Percentiles rank a stretch among this genome's conserved stretches.
Evolutionary conservation across 2,329 filamentous ascomycete species (phyloP).

Genomic region (Colletotrichum camelliae): DNA sequence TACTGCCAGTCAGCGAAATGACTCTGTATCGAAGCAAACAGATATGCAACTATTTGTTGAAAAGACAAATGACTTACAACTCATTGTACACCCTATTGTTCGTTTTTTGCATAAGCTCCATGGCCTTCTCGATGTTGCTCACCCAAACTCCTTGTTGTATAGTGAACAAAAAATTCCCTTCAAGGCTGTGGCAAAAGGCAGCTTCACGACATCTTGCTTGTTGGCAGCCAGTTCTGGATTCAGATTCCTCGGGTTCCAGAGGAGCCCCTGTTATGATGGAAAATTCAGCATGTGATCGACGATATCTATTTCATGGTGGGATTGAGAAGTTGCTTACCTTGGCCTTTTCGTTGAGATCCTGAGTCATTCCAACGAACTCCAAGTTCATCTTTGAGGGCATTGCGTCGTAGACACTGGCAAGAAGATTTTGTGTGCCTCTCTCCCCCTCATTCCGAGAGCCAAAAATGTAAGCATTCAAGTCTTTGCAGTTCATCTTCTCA

Average conservation of each 20-base stretch:
- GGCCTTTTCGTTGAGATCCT: background rate
- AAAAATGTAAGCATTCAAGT: background rate
- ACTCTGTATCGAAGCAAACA: too few species aligned
- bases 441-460: accelerated
- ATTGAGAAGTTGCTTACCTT: background rate
- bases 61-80: background rate
- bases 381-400: background rate
- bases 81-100: background rate
- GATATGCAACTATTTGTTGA: too few species aligned
- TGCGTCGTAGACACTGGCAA: background rate
- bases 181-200: background rate
- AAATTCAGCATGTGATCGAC: background rate
- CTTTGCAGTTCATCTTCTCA: background rate
- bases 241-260: background rate
- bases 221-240: too few species aligned
- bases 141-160: background rate
- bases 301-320: accelerated
- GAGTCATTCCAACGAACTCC: background rate
- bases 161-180: accelerated
- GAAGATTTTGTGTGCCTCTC: background rate
- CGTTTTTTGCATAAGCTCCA: background rate
- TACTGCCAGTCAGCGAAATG: background rate
- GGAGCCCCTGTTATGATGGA: background rate
- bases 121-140: background rate
- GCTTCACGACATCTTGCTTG: background rate